These are phyloP conservation scores for Suillus americanus DNA, from an alignment of 768 basidiomycete species.

Conservation along the genomic window DNA sequence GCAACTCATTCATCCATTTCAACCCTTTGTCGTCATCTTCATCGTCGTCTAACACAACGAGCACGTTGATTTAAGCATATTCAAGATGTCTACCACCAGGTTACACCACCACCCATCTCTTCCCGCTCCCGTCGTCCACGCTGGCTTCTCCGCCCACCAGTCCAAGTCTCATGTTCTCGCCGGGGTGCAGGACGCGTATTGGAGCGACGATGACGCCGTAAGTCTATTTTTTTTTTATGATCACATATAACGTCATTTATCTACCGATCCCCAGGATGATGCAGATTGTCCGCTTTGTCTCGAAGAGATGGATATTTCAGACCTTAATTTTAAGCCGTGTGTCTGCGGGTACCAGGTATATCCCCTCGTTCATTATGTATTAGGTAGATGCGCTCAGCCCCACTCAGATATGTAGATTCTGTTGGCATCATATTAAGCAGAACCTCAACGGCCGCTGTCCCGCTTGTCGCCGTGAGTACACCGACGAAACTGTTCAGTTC, in stretches of 20 bases:
- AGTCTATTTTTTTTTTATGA: conserved; percentile 24
- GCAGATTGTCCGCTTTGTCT: conserved; percentile 97
- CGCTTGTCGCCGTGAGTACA: conserved; percentile 91
- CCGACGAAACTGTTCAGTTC: conserved; percentile 91
- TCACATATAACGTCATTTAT: conserved; percentile 15
- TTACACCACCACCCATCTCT: conserved; percentile 61
- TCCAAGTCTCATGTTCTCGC: conserved; percentile 86
- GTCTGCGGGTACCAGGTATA: conserved; percentile 95
- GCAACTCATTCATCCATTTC: conserved; percentile 3
- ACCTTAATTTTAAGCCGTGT: conserved; percentile 99
- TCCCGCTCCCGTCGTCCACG: conserved; percentile 73
- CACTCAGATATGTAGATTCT: conserved; percentile 95
- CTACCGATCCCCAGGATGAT: conserved; percentile 70
- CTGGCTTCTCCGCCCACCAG: conserved; percentile 68
- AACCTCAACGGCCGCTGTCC: conserved; percentile 96
- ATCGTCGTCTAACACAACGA: conserved; percentile 14
- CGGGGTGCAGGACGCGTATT: conserved; percentile 94
- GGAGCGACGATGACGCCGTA: conserved; percentile 91
- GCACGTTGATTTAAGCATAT: background rate
- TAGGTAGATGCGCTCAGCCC: background rate
- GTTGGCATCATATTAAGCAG: conserved; percentile 97
- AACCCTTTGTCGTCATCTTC: conserved; percentile 13
- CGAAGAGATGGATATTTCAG: conserved; percentile 98
- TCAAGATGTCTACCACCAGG: conserved; percentile 52
- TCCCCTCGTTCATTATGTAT: conserved; percentile 16